A percentile compares a stretch with the other conserved stretches of the same genome.
Conservation (phyloP, 345 rosid genomes). For the Arabis hirsuta region DNA sequence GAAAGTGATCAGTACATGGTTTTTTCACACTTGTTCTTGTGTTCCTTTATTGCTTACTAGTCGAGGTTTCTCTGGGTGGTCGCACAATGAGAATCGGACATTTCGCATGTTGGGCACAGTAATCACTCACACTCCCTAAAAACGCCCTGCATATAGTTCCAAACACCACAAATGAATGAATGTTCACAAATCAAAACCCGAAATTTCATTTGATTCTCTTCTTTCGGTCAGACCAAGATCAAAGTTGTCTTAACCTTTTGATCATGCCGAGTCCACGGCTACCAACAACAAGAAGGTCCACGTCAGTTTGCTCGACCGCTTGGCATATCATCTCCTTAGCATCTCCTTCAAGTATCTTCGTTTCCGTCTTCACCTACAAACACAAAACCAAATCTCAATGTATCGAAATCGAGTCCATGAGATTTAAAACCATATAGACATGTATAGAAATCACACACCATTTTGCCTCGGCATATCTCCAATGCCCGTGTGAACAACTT, state of each 20-base stretch:
- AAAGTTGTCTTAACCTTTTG: conserved; percentile 54
- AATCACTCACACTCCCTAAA: conserved; percentile 79
- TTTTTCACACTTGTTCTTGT: conserved; percentile 6
- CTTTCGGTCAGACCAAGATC: not conserved
- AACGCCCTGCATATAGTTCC: conserved; percentile 57
- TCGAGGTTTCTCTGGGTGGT: conserved; percentile 50
- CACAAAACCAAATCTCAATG: not conserved
- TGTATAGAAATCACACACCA: conserved; percentile 41
- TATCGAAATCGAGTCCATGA: not conserved
- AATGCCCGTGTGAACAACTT: conserved; percentile 60
- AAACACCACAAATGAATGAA: not conserved
- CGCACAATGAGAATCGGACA: conserved; percentile 74
- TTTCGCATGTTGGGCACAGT: conserved; percentile 68
- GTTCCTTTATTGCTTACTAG: conserved; percentile 12
- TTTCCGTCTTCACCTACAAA: conserved; percentile 66
- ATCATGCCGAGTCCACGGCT: conserved; percentile 82
- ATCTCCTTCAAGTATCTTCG: conserved; percentile 63
- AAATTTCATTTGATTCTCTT: not conserved
- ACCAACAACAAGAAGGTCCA: conserved; percentile 72
- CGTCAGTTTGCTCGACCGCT: conserved; percentile 62
- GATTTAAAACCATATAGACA: not conserved
- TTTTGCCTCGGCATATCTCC: conserved; percentile 59
- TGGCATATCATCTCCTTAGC: conserved; percentile 82
- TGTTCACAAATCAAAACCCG: not conserved
- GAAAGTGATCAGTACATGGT: not conserved